Conservation (phyloP, 208 protist genomes). For the Trichomonas vaginalis region DNA sequence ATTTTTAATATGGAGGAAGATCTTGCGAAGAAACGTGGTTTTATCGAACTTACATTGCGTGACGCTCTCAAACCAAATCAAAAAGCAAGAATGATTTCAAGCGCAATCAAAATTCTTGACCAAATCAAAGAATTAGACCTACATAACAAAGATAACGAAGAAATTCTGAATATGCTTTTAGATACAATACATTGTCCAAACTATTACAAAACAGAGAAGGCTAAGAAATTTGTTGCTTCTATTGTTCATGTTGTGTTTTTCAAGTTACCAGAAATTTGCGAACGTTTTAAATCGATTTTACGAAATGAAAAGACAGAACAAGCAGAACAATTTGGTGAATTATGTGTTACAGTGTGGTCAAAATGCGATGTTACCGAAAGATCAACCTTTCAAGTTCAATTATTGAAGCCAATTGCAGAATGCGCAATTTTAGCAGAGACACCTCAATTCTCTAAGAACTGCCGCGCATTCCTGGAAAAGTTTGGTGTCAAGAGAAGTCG, state of each 20-base stretch:
- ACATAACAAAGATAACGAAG: background rate
- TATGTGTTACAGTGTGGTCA: background rate
- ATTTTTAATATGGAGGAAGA: no score
- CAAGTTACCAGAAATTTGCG: background rate
- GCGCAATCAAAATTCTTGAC: background rate
- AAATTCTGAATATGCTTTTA: background rate
- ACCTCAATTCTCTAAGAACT: background rate
- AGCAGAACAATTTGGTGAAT: background rate
- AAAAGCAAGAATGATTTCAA: background rate
- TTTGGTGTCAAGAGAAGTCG: background rate
- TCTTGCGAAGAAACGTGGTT: background rate
- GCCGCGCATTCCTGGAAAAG: background rate
- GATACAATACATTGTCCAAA: background rate
- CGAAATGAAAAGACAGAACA: no score
- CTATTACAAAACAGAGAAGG: background rate
- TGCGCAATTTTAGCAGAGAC: background rate
- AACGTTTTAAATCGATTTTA: background rate
- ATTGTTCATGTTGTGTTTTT: background rate
- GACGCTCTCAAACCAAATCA: background rate
- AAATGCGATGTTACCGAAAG: background rate
- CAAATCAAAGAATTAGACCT: background rate
- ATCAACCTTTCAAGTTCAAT: background rate
- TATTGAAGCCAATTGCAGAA: background rate
- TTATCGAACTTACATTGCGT: background rate
- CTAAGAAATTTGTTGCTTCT: background rate